Conservation (phyloP, 768 basidiomycete genomes). For the Rhizopogon salebrosus region DNA sequence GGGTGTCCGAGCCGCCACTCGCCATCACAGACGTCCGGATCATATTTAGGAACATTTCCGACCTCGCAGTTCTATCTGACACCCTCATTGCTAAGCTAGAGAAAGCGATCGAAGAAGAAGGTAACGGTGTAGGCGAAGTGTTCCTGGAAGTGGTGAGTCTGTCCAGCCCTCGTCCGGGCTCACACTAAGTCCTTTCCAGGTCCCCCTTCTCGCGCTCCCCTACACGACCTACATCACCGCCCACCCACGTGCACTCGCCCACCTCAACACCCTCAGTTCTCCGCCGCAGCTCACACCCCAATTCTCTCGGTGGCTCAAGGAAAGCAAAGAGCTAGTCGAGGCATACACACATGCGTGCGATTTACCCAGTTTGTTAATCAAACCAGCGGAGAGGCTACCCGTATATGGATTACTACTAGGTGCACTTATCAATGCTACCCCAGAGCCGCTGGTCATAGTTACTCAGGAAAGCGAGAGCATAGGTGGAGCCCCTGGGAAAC, state of each 20-base stretch:
- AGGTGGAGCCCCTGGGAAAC: conserved; percentile 4
- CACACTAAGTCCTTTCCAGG: conserved; percentile 32
- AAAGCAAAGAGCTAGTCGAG: conserved; percentile 61
- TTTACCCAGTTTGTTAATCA: conserved; percentile 89
- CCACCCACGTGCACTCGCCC: conserved; percentile 69
- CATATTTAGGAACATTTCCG: conserved; percentile 74
- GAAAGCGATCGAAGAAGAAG: conserved; percentile 59
- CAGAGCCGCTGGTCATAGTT: conserved; percentile 32
- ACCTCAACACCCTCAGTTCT: conserved; percentile 45
- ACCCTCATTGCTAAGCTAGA: conserved; percentile 60
- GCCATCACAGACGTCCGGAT: conserved; percentile 60
- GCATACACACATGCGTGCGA: conserved; percentile 87
- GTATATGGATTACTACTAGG: conserved; percentile 88
- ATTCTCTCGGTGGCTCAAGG: conserved; percentile 50
- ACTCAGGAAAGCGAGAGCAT: not conserved
- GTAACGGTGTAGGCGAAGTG: conserved; percentile 65
- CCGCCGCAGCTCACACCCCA: conserved; percentile 39
- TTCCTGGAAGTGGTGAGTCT: conserved; percentile 64
- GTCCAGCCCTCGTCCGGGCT: conserved; percentile 2
- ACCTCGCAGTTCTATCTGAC: conserved; percentile 71
- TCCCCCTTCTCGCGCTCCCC: conserved; percentile 62
- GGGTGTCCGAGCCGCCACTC: conserved; percentile 47
- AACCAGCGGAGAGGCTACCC: conserved; percentile 92
- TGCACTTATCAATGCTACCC: conserved; percentile 72
- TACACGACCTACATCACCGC: conserved; percentile 81